Conservation (phyloP, 805 yeast genomes). For the Priceomyces fermenticarens region DNA sequence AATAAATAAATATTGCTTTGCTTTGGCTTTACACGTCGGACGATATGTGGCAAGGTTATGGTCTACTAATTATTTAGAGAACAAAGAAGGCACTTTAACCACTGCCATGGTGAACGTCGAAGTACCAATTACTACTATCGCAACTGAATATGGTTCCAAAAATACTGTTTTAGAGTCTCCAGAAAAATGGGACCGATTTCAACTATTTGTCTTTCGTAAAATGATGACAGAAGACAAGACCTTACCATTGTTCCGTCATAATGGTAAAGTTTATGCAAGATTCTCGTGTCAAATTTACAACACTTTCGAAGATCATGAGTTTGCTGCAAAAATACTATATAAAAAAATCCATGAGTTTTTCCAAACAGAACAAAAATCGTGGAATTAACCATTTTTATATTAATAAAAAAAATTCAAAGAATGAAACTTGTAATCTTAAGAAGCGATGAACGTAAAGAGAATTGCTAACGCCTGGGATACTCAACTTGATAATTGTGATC, state of each 20-base stretch:
- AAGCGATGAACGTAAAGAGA: too few species aligned
- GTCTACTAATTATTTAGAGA: constrained; percentile 3
- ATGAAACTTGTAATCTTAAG: too few species aligned
- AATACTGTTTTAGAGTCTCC: constrained; percentile 8
- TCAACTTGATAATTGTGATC: too few species aligned
- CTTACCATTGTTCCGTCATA: constrained; percentile 44
- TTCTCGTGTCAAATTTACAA: constrained; percentile 62
- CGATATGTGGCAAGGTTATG: constrained; percentile 6
- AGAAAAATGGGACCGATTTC: background rate
- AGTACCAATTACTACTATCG: constrained; percentile 2
- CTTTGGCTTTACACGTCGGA: constrained; percentile 45
- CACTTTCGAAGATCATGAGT: constrained; percentile 51
- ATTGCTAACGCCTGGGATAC: too few species aligned
- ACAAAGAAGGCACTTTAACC: constrained; percentile 1
- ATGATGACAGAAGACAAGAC: constrained; percentile 34
- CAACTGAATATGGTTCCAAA: constrained; percentile 21
- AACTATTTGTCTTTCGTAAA: constrained; percentile 1
- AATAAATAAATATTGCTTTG: constrained; percentile 46
- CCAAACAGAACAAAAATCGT: too few species aligned
- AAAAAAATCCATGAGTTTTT: constrained; percentile 11
- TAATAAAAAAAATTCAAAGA: too few species aligned
- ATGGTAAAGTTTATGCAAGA: constrained; percentile 32
- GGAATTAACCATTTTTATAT: too few species aligned
- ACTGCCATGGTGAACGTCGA: constrained; percentile 8
- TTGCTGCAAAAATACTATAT: constrained; percentile 41